Base-by-base conservation (phyloP, 179 eudicot species). In the Nepenthes alata region DNA sequence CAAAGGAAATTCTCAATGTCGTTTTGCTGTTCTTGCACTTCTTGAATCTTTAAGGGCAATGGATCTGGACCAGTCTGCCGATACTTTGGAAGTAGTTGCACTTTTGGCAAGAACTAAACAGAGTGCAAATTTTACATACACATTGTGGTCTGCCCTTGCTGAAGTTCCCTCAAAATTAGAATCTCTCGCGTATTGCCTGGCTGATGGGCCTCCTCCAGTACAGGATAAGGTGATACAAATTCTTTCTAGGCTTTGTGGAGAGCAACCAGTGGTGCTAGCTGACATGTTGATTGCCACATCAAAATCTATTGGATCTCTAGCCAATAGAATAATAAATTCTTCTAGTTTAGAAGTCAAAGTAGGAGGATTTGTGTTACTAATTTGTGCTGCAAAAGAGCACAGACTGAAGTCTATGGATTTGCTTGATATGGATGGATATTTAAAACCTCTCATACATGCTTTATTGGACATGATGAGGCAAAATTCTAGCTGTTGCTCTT, bases 211-310 rank as follows among this genome's bases (percentile, higher is more conserved):
- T 53, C 74, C 80, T 16, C n/a, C 53, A 48, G 70, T 78, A 59
- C 81, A 86, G 73, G 94, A 83, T 63, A 84, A 77, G 78, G 80
- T 77, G 35, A 76, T 86, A 63, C 80, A 77, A 56, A 74, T 86
- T 62, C 68, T 86, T 39, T 81, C 89, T 55, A 74, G 87, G 61
- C 80, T 86, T 68, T 79, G 85, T 66, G 74, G 73, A 48, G 85
- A 81, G 15, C 80, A 81, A 60, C 77, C 89, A 11, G 76, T 68
- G 57, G 63, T 76, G 13, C 70, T 86, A 59, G 83, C 83, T 60
- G 76, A 77, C 66, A 57, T 75, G 55, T 67, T 86, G 79, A 71
- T 74, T 57, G 77, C 76, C 58, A 77, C 71, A 63, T 65, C 83
- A 47, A 74, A 76, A 67, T 60, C 84, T n/a, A 68, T 88, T 53